Evolutionary conservation across 768 basidiomycete genomes (phyloP), one percentile per base, ranked within the genome.

Genomic region (Leccinellum albellum): DNA sequence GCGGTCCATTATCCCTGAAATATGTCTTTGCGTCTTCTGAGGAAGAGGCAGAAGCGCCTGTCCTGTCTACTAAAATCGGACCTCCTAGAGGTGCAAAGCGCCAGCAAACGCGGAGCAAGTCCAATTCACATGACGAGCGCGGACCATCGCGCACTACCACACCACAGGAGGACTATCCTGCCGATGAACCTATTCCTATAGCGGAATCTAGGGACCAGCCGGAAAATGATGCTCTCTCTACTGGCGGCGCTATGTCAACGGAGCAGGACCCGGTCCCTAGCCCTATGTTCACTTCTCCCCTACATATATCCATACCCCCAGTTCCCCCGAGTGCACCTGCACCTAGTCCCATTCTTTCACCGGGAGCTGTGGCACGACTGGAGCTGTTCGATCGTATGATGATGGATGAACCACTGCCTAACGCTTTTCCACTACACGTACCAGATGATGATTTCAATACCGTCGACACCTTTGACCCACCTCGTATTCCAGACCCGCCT

Each of bases 341-440:
- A 15, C 49, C 10, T 15, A 62, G 32, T 15, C 62, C 64, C 12
- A 45, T 51, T 14, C 63, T 73, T 20, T 73, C 70, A 32, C 70
- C 70, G 4, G 59, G 68, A 28, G 55, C 72, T 6, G 52, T 15
- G 28, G 65, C 65, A 15, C 68, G 70, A 46, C 66, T 72, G 1
- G 55, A 72, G 4, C 37, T 72, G 12, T 72, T 72, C 44, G 70
- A 72, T 50, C 59, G 33, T n/a, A 63, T 69, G 66, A 61, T 65
- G 59, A 50, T 1, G 12, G 58, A 61, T 17, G 6, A 13, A 35
- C 28, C 54, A 10, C 40, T 21, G 13, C 14, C 46, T 3, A 35
- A 33, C n/a, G 20, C 23, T 17, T 37, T 37, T 12, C 24, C 40
- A 37, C 42, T 50, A 24, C 40, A 50, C 7, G 31, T 42, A 5